Percentiles rank a stretch among this genome's conserved stretches.
These are phyloP conservation scores for Lagenaria siceraria DNA, from an alignment of 306 rosid species.

Conservation along the genomic window DNA sequence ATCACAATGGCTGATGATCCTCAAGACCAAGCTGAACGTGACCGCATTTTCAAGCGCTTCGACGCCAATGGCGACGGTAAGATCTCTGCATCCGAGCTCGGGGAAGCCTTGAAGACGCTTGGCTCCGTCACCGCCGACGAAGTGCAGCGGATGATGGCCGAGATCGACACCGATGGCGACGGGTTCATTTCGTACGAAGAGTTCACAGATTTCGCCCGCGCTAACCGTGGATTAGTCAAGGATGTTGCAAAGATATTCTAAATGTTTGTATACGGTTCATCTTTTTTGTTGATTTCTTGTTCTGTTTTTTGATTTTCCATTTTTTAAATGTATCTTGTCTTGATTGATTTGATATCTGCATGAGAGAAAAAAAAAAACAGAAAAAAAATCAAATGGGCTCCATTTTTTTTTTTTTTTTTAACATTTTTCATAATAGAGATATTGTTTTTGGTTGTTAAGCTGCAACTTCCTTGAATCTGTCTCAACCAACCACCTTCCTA, in stretches of 20 bases:
- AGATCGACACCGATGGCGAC: slow-evolving; percentile 60
- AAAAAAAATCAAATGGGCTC: background rate
- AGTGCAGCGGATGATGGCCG: slow-evolving; percentile 55
- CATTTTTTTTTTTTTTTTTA: background rate
- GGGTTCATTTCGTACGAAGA: slow-evolving; percentile 60
- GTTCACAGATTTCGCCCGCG: slow-evolving; percentile 38
- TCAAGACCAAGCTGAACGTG: slow-evolving; percentile 33
- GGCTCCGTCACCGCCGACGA: slow-evolving; percentile 48
- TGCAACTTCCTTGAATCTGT: background rate
- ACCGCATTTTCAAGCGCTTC: slow-evolving; percentile 54
- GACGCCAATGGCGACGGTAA: slow-evolving; percentile 58
- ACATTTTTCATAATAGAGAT: background rate
- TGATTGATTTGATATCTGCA: background rate
- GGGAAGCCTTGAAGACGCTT: slow-evolving; percentile 44
- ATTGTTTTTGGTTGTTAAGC: background rate
- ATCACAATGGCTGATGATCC: slow-evolving; percentile 24
- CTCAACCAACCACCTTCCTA: background rate
- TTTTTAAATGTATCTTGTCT: slow-evolving; percentile 11
- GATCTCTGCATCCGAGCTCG: slow-evolving; percentile 61
- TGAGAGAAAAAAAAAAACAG: background rate
- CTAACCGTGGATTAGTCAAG: slow-evolving; percentile 50
- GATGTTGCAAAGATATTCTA: slow-evolving; percentile 65
- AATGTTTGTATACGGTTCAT: background rate
- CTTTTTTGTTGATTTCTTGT: background rate
- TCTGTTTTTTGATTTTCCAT: background rate